Percentiles rank a stretch among this genome's conserved stretches.
Conservation (phyloP, 108 stramenopile genomes). For the Cyclotella atomus region DNA sequence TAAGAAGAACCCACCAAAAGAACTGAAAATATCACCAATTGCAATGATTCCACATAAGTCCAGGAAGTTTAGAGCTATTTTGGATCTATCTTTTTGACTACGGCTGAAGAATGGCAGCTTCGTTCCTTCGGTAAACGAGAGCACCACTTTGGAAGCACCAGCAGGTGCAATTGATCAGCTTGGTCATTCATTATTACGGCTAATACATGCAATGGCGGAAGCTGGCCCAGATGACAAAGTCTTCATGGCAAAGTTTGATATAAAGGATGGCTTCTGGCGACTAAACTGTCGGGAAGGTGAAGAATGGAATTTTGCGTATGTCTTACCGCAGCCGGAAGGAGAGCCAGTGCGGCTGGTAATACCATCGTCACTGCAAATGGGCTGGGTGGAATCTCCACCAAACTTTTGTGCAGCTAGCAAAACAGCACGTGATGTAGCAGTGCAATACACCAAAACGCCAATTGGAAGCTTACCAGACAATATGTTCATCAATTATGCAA, state of each 20-base stretch:
- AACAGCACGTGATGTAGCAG: constrained; percentile 2
- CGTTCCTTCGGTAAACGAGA: background rate
- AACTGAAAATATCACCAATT: constrained; percentile 1
- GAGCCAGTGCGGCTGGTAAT: background rate
- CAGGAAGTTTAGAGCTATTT: background rate
- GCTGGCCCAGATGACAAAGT: background rate
- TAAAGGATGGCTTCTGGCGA: constrained; percentile 5
- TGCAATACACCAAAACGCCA: background rate
- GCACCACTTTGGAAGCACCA: background rate
- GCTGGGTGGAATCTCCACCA: constrained; percentile 1
- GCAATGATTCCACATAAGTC: constrained; percentile 12
- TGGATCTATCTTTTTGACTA: background rate
- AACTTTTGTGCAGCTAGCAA: constrained; percentile 1
- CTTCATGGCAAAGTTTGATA: constrained; percentile 4
- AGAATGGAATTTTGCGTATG: constrained; percentile 9
- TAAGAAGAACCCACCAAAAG: background rate
- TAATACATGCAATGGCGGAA: background rate
- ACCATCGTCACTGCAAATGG: background rate
- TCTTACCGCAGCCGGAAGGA: background rate
- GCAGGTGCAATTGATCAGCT: background rate
- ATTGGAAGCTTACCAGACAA: background rate
- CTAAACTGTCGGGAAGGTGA: background rate
- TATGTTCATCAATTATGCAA: background rate
- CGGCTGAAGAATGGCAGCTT: background rate
- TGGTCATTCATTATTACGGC: background rate